phyloP scores from a whole-genome alignment of 208 protist genomes.

The Acanthamoeba sp. region DNA sequence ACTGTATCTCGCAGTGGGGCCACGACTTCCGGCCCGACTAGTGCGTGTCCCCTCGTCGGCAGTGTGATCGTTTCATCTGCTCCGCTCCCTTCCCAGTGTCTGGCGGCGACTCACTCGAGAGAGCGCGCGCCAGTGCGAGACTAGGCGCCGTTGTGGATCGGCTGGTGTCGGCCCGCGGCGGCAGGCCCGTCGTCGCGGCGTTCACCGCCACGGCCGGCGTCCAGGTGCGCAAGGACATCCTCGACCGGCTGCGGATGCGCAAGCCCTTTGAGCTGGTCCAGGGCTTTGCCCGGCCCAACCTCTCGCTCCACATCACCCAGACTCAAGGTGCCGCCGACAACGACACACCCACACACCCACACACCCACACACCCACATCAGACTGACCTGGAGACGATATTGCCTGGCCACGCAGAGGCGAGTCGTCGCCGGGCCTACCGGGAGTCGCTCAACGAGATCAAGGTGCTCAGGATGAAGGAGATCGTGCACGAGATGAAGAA shows the following conservation, averaged over 20 bases:
- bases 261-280: conserved; percentile 37
- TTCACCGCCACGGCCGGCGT: conserved; percentile 60
- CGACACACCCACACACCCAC: neutral
- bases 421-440: neutral
- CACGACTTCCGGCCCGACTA: conserved; percentile 94
- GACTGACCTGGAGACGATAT: neutral
- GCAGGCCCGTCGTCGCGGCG: conserved; percentile 7
- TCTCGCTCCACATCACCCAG: conserved; percentile 1
- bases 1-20: conserved; percentile 94
- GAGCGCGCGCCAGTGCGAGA: neutral
- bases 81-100: neutral
- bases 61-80: neutral
- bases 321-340: neutral
- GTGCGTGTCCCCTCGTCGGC: neutral
- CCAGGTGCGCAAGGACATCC: conserved; percentile 42
- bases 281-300: conserved; percentile 54
- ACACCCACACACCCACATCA: neutral
- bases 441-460: conserved; percentile 28
- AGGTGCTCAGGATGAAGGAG: conserved; percentile 58
- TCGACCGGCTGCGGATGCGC: neutral
- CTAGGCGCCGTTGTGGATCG: neutral
- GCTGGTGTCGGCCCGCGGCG: neutral
- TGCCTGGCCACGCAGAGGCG: no score
- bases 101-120: neutral
- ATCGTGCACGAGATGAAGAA: conserved; percentile 61